These are phyloP conservation scores for Erysimum pusillum DNA, from an alignment of 441 rosid genomes.

Conservation along the genomic window DNA sequence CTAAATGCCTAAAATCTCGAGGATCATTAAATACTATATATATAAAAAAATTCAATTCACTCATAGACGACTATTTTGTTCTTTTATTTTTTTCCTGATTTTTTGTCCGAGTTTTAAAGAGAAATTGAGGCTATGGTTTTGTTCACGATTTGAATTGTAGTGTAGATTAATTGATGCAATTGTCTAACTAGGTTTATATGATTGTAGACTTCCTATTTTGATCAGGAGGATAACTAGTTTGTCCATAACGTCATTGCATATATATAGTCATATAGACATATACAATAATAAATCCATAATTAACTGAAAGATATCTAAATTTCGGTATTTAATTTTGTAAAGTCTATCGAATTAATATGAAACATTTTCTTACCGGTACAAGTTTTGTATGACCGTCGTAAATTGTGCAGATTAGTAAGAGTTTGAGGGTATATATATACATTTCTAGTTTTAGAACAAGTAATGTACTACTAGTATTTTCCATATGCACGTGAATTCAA, in stretches of 20 bases:
- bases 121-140: conserved; percentile 33
- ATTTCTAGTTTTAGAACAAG: not conserved
- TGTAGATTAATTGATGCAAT: conserved; percentile 4
- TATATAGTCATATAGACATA: not conserved
- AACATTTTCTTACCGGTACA: not conserved
- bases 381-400: not conserved
- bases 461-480: not conserved
- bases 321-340: not conserved
- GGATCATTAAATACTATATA: not conserved
- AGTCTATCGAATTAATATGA: not conserved
- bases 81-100: not conserved
- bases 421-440: not conserved
- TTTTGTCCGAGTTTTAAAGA: conserved; percentile 28
- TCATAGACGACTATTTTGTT: conserved; percentile 10
- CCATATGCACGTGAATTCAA: not conserved
- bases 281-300: not conserved
- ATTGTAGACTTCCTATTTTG: not conserved
- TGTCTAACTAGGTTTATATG: not conserved
- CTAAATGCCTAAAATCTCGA: conserved; percentile 23
- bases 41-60: not conserved
- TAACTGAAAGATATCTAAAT: no score
- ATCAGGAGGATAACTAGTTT: not conserved
- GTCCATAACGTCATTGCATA: not conserved
- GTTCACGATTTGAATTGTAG: conserved; percentile 1
- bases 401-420: no score